phyloP scores from a whole-genome alignment of 495 filamentous ascomycete species.

The Ascobolus immersus region DNA sequence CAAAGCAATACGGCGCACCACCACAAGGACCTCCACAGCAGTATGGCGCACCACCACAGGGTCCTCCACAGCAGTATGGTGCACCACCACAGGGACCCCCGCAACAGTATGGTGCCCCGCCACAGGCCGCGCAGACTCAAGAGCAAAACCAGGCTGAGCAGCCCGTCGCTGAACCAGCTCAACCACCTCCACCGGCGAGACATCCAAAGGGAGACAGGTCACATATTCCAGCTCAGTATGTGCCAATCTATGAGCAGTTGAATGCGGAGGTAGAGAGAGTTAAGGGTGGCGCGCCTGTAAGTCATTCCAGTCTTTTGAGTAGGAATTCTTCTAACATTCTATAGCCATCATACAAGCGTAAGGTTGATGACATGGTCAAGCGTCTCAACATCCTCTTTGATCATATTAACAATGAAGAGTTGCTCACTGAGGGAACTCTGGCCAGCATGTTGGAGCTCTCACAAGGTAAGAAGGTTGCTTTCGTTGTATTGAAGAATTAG shows the following conservation, averaged over 20 bases:
- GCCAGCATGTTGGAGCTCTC: constrained; percentile 27
- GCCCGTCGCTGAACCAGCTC: constrained; percentile 16
- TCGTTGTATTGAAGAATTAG: constrained; percentile 8
- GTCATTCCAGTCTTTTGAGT: background rate
- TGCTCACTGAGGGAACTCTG: constrained; percentile 62
- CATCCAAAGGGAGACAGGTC: constrained; percentile 58
- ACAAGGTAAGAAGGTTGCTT: constrained; percentile 7
- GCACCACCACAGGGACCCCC: constrained; percentile 17
- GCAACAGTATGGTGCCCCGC: constrained; percentile 22
- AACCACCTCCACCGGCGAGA: constrained; percentile 27
- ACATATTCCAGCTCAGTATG: constrained; percentile 54
- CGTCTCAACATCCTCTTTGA: constrained; percentile 77
- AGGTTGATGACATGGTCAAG: constrained; percentile 83
- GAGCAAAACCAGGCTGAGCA: no score
- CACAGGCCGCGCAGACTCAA: no score
- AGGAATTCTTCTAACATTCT: constrained; percentile 1
- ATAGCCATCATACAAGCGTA: constrained; percentile 39
- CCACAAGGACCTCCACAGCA: constrained; percentile 11
- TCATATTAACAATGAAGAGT: constrained; percentile 81
- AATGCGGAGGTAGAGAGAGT: constrained; percentile 67
- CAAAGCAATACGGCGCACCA: constrained; percentile 14
- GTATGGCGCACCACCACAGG: constrained; percentile 18
- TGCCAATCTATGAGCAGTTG: constrained; percentile 57
- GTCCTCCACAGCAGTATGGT: constrained; percentile 8
- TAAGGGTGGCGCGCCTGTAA: constrained; percentile 45